Evolutionary conservation across 78 protist genomes (phyloP).

Genomic region (Andalucia godoyi): DNA sequence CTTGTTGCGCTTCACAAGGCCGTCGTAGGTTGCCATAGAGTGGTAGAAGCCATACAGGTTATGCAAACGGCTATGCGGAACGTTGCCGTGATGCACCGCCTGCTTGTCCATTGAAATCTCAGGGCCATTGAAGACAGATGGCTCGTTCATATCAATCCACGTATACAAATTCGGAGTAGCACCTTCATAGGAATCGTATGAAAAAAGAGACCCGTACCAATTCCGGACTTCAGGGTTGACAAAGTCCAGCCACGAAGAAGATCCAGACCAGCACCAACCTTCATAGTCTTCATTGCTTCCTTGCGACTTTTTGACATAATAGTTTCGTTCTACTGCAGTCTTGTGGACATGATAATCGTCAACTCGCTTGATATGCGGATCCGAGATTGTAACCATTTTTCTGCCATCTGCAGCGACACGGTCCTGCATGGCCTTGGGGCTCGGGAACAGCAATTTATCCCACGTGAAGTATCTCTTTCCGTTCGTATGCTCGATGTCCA

Average conservation of each 20-base stretch:
- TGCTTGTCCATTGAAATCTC: constrained; percentile 93
- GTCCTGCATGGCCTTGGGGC: constrained; percentile 63
- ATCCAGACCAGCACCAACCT: constrained; percentile 98
- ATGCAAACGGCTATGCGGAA: constrained; percentile 92
- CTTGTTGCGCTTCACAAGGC: constrained; percentile 38
- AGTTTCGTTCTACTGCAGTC: constrained; percentile 50
- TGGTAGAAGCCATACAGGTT: constrained; percentile 82
- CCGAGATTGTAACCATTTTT: constrained; percentile 89
- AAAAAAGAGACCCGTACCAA: constrained; percentile 81
- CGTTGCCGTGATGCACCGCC: constrained; percentile 43
- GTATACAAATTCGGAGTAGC: constrained; percentile 64
- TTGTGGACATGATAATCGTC: constrained; percentile 69
- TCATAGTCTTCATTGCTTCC: constrained; percentile 71
- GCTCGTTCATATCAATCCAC: constrained; percentile 99
- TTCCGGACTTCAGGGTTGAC: constrained; percentile 51
- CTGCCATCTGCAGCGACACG: constrained; percentile 46
- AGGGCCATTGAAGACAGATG: constrained; percentile 94
- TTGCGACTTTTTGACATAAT: constrained; percentile 61
- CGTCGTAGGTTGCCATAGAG: constrained; percentile 37
- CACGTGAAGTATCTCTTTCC: constrained; percentile 95
- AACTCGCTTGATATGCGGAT: constrained; percentile 93
- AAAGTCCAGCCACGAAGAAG: constrained; percentile 79
- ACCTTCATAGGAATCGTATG: constrained; percentile 58
- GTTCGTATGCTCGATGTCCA: constrained; percentile 98
- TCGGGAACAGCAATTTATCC: constrained; percentile 81